Evolutionary conservation across 768 basidiomycete genomes (phyloP).

Genomic region (Tremella yokohamensis): DNA sequence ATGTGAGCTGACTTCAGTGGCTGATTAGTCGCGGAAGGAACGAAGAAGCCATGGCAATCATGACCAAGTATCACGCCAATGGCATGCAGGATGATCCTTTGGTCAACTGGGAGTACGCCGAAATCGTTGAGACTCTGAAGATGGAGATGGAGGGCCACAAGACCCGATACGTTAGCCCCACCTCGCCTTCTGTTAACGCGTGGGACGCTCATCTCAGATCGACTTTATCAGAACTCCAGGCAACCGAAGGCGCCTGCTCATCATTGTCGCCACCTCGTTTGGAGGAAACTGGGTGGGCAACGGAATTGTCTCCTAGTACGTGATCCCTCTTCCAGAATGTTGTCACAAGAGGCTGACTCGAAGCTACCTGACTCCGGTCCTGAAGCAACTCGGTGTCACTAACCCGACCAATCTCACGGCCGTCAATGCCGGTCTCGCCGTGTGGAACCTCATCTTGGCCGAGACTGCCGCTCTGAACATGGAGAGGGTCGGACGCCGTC

Average conservation of each 20-base stretch:
- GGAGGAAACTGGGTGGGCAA: slow-evolving; percentile 39
- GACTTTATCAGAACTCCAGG: slow-evolving; percentile 30
- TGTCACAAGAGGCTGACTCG: slow-evolving; percentile 2
- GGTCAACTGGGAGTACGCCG: slow-evolving; percentile 34
- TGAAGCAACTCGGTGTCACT: slow-evolving; percentile 37
- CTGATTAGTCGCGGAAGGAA: slow-evolving; percentile 51
- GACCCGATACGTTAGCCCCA: slow-evolving; percentile 53
- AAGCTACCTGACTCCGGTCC: slow-evolving; percentile 34
- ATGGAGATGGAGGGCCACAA: slow-evolving; percentile 13
- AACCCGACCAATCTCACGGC: slow-evolving; percentile 47
- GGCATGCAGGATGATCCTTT: slow-evolving; percentile 54
- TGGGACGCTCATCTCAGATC: slow-evolving; percentile 15
- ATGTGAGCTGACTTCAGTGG: slow-evolving; percentile 2
- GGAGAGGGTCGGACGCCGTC: slow-evolving; percentile 37
- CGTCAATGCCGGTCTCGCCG: slow-evolving; percentile 46
- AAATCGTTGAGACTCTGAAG: slow-evolving; percentile 34
- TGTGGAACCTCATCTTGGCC: slow-evolving; percentile 15
- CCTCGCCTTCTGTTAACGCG: slow-evolving; percentile 8
- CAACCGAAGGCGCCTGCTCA: slow-evolving; percentile 28
- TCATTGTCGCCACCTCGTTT: slow-evolving; percentile 23
- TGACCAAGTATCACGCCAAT: slow-evolving; percentile 70
- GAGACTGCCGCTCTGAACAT: slow-evolving; percentile 16
- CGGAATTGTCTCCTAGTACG: slow-evolving; percentile 33
- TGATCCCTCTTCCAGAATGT: slow-evolving; percentile 14
- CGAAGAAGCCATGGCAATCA: slow-evolving; percentile 53